Base-by-base conservation (phyloP, 345 rosid genomes). In the Garcia nutans region DNA sequence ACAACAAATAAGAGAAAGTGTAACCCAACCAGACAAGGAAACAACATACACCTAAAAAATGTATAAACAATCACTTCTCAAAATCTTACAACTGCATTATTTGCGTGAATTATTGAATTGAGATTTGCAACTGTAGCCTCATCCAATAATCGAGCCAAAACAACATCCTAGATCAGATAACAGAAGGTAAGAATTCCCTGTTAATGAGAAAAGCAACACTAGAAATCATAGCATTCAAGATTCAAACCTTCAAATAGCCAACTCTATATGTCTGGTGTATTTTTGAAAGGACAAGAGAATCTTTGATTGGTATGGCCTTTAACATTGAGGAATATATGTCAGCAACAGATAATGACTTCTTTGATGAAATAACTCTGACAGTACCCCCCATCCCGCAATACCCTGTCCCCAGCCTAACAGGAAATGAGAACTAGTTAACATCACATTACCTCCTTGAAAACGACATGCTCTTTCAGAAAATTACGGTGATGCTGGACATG, bases 61-160 rank as follows among this genome's bases (percentile, higher is more conserved):
- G 54, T 42, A 55, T 13, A 65, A 19, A 76, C 58, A 59, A 61
- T 3, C 44, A 68, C 56, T 62, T 74, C 63, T 76, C 12, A 72
- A 70, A 74, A 77, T 77, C 93, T 93, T 87, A 95, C 99, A 82
- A 83, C 65, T 68, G 94, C 92, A 76, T 89, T 95, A 78, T 89
- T 95, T 75, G 84, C 80, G 77, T 88, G 84, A 76, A 93, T 93
- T 79, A 89, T 84, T 68, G 93, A 89, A 80, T 88, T 84, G 72
- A 95, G 90, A 74, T 84, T 90, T 74, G 84, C 88, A 82, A 83
- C 73, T 50, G 91, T 91, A 28, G 86, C 85, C 76, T 88, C 97
- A 83, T 95, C 98, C 90, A 93, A 80, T 59, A 87, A 86, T 87
- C 98, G 91, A 56, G 97, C 94, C 94, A 90, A 85, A 84, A 95